Conservation (phyloP, 306 rosid genomes). For the Corylus avellana region DNA sequence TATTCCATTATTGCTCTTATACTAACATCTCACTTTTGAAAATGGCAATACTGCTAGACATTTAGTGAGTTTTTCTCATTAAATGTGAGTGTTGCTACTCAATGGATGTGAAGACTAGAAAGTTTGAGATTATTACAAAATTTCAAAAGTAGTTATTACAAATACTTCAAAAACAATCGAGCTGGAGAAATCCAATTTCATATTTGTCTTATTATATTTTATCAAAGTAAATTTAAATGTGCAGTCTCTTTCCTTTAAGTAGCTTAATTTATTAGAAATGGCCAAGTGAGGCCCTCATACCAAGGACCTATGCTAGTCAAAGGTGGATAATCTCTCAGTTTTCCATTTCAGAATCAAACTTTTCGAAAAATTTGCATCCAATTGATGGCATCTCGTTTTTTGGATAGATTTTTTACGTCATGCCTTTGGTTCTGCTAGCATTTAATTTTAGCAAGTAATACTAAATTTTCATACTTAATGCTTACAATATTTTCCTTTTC, state of each 20-base stretch:
- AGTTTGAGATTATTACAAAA: background rate
- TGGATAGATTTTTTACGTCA: background rate
- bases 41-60: background rate
- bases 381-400: background rate
- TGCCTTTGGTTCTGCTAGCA: background rate
- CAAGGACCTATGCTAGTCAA: background rate
- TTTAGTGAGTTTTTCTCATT: background rate
- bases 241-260: background rate
- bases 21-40: background rate
- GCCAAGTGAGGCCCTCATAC: too few relatives aligned
- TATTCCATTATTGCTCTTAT: background rate
- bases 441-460: background rate
- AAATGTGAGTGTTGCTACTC: background rate
- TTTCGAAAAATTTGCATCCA: background rate
- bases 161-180: background rate
- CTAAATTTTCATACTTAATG: constrained; percentile 14
- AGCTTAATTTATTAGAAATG: background rate
- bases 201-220: background rate
- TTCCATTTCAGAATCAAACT: background rate
- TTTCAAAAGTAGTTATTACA: background rate
- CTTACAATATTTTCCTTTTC: constrained; percentile 19
- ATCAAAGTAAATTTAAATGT: background rate
- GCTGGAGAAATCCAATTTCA: background rate
- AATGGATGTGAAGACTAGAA: background rate
- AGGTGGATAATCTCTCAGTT: background rate